Conservation (phyloP, 148 eudicot genomes). For the Talinum fruticosum region DNA sequence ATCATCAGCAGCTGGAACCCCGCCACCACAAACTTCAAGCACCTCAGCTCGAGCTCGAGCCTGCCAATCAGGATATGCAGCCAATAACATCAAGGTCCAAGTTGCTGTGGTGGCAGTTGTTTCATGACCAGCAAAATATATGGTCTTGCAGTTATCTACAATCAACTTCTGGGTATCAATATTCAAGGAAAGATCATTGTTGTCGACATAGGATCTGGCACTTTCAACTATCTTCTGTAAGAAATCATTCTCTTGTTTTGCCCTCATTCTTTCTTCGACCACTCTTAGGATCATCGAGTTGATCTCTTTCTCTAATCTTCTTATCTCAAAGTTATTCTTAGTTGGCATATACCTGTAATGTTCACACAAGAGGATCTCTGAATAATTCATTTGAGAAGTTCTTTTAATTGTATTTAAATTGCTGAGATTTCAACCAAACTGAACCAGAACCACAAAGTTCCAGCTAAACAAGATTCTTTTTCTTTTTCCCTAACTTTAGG, state of each 20-base stretch:
- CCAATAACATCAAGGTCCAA: constrained; percentile 57
- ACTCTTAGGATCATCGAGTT: constrained; percentile 38
- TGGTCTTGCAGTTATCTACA: constrained; percentile 65
- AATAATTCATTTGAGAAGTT: background rate
- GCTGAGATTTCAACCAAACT: no score
- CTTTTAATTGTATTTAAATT: background rate
- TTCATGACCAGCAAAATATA: constrained; percentile 66
- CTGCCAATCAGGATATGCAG: constrained; percentile 59
- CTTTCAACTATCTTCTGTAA: constrained; percentile 49
- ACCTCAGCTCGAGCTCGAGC: constrained; percentile 51
- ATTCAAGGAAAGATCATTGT: constrained; percentile 19
- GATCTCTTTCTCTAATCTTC: constrained; percentile 50
- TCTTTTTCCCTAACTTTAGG: no score
- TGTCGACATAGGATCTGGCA: constrained; percentile 32
- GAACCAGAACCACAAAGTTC: no score
- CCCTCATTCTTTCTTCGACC: constrained; percentile 38
- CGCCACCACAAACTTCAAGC: constrained; percentile 31
- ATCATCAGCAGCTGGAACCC: constrained; percentile 33
- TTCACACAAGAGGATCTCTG: background rate
- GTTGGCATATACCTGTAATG: constrained; percentile 43
- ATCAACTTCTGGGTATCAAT: constrained; percentile 37
- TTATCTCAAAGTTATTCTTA: constrained; percentile 41
- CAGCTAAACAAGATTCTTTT: no score
- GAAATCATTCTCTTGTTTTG: constrained; percentile 41
- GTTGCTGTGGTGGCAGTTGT: constrained; percentile 51